A percentile compares a stretch with the other conserved stretches of the same genome.
phyloP scores from a whole-genome alignment of 2,329 filamentous ascomycete species.

The Colletotrichum lentis region DNA sequence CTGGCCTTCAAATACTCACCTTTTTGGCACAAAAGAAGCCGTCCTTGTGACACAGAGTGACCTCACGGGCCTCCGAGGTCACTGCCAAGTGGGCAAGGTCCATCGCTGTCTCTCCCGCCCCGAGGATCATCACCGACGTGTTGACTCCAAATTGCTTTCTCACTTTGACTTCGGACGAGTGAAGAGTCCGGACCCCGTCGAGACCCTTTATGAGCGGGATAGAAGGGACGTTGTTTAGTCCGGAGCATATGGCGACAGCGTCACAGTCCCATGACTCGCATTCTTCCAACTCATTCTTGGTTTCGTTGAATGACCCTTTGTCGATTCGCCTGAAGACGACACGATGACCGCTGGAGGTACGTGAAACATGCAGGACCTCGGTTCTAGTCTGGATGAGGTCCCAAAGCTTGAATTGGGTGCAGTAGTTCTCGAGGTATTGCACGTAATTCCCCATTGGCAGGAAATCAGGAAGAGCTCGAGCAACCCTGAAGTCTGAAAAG shows the following conservation, averaged over 20 bases:
- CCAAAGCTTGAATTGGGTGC: conserved; percentile 50
- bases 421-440: conserved; percentile 54
- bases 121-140: conserved; percentile 54
- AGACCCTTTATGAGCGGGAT: conserved; percentile 52
- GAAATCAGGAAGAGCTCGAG: conserved; percentile 55
- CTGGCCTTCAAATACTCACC: conserved; percentile 40
- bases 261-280: conserved; percentile 49
- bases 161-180: conserved; percentile 55
- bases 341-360: conserved; percentile 20
- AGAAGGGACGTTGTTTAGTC: conserved; percentile 53
- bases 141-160: conserved; percentile 52
- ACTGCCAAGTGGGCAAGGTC: conserved; percentile 56
- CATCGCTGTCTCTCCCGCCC: conserved; percentile 57
- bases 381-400: conserved; percentile 48
- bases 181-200: conserved; percentile 48
- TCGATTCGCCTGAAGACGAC: conserved; percentile 15
- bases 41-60: conserved; percentile 55
- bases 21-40: conserved; percentile 58
- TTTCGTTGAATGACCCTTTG: background rate
- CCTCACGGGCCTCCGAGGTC: conserved; percentile 52
- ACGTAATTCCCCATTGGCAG: conserved; percentile 52
- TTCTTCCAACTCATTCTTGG: background rate
- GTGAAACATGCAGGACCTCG: conserved; percentile 44
- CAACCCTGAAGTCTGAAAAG: conserved; percentile 59
- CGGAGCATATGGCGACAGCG: conserved; percentile 56